These are phyloP conservation scores for Hypomyces perniciosus DNA, from an alignment of 2,329 filamentous ascomycete genomes.

Conservation along the genomic window DNA sequence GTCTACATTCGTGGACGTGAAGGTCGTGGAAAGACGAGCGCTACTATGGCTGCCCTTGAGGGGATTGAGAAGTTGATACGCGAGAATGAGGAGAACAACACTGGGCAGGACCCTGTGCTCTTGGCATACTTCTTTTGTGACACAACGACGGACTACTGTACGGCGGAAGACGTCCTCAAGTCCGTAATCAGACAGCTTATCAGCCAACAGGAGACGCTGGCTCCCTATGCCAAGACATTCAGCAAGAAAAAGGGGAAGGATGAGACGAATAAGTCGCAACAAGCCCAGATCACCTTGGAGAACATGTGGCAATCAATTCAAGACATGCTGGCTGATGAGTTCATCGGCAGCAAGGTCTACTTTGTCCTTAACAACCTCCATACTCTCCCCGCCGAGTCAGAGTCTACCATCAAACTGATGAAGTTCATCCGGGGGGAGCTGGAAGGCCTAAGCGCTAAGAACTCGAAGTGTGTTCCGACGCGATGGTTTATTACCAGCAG, in stretches of 20 bases:
- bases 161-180: conserved; percentile 36
- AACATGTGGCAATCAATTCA: conserved; percentile 37
- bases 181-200: conserved; percentile 35
- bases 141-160: conserved; percentile 29
- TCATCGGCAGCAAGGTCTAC: conserved; percentile 24
- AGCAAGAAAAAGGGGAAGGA: conserved; percentile 23
- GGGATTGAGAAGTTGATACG: conserved; percentile 27
- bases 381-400: conserved; percentile 27
- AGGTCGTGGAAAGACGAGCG: conserved; percentile 37
- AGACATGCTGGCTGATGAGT: conserved; percentile 34
- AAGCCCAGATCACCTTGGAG: conserved; percentile 29
- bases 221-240: conserved; percentile 32
- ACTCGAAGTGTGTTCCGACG: conserved; percentile 22
- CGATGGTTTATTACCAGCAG: conserved; percentile 38
- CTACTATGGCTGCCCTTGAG: conserved; percentile 32
- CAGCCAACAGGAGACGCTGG: conserved; percentile 26
- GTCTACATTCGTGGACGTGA: conserved; percentile 37
- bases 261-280: conserved; percentile 13
- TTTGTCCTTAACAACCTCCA: conserved; percentile 38
- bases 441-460: too few relatives aligned
- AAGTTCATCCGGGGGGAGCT: conserved; percentile 27
- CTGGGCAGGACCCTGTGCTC: conserved; percentile 23
- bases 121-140: conserved; percentile 39
- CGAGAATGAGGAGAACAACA: conserved; percentile 14
- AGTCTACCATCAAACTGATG: conserved; percentile 30